Base-by-base conservation (phyloP, 2,329 filamentous ascomycete genomes). In the Cercospora zeina region DNA sequence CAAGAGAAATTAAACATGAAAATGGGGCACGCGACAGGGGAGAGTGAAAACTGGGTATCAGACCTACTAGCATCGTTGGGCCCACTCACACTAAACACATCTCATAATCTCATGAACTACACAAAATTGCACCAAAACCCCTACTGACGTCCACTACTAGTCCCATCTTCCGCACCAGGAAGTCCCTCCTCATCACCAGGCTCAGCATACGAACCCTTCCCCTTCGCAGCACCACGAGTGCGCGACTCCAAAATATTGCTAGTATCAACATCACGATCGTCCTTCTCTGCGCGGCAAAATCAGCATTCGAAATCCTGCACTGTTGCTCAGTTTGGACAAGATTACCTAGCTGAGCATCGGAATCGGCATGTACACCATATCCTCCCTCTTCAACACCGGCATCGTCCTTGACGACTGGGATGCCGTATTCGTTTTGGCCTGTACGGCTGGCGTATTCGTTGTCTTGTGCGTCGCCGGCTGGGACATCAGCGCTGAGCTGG, bases 111-210 rank as follows among this genome's bases (percentile, higher is more conserved):
- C 31, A 34, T 34, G 30, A 31, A 31, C 30, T 4, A 31, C 30
- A 31, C 30, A 31, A n/a, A n/a, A n/a, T n/a, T n/a, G n/a, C n/a
- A n/a, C n/a, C n/a, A n/a, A n/a, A n/a, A n/a, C n/a, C n/a, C n/a
- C 30, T 53, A 51, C 21, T 59, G 45, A 1, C 56, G 56, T 30
- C 56, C 45, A 62, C 62, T 65, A 53, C 59, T 53, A 5, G 68
- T 71, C 2, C 70, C 69, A 65, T 70, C 68, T 9, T 69, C 64
- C 24, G 66, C 42, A 27, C 64, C 64, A 2, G 71, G 71, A 36
- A 74, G 54, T 50, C 71, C 77, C 72, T 82, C 81, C 59, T 82
- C 80, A 66, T 83, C 81, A 31, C 79, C 78, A n/a, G 81, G 81
- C 75, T 83, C 81, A 1, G 70, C 65, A 67, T 83, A 83, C 0